phyloP scores from a whole-genome alignment of 2,329 filamentous ascomycete species.

The Aspergillus arachidicola region DNA sequence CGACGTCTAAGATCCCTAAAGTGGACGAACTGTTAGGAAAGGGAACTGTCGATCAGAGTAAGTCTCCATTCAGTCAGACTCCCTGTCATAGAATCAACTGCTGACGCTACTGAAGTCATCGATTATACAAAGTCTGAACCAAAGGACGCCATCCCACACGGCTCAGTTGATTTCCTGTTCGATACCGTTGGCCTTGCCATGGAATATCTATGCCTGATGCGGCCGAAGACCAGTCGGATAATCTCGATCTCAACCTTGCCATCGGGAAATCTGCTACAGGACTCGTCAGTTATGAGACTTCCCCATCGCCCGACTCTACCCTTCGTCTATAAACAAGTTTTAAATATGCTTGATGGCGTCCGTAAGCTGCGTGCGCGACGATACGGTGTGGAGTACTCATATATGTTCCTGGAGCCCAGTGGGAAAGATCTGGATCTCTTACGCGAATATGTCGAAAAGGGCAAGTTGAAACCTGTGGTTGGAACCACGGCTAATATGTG shows the following conservation, averaged over 20 bases:
- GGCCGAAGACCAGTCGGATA: slow-evolving; percentile 35
- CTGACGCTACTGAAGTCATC: slow-evolving; percentile 36
- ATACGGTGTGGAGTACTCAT: slow-evolving; percentile 49
- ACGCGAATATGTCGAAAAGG: slow-evolving; percentile 44
- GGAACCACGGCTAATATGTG: slow-evolving; percentile 45
- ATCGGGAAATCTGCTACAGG: slow-evolving; percentile 40
- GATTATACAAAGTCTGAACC: slow-evolving; percentile 54
- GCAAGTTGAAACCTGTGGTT: slow-evolving; percentile 49
- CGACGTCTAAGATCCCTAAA: slow-evolving; percentile 53
- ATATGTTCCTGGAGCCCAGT: slow-evolving; percentile 48
- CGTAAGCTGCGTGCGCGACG: slow-evolving; percentile 31
- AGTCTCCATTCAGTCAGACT: neutral
- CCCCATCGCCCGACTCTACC: neutral
- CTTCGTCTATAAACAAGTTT: slow-evolving; percentile 16
- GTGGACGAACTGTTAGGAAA: slow-evolving; percentile 47
- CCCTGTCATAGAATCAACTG: neutral
- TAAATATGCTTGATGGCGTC: slow-evolving; percentile 37
- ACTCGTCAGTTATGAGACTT: slow-evolving; percentile 28
- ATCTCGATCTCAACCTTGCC: slow-evolving; percentile 42
- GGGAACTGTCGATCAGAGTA: slow-evolving; percentile 50
- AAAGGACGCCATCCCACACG: slow-evolving; percentile 39
- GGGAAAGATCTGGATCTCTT: slow-evolving; percentile 47
- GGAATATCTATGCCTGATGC: slow-evolving; percentile 48
- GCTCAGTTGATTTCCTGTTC: slow-evolving; percentile 54
- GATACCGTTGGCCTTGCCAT: slow-evolving; percentile 52